A percentile compares a stretch with the other conserved stretches of the same genome.
Evolutionary conservation across 2,329 filamentous ascomycete genomes (phyloP).

Genomic region (Ilyonectria robusta): DNA sequence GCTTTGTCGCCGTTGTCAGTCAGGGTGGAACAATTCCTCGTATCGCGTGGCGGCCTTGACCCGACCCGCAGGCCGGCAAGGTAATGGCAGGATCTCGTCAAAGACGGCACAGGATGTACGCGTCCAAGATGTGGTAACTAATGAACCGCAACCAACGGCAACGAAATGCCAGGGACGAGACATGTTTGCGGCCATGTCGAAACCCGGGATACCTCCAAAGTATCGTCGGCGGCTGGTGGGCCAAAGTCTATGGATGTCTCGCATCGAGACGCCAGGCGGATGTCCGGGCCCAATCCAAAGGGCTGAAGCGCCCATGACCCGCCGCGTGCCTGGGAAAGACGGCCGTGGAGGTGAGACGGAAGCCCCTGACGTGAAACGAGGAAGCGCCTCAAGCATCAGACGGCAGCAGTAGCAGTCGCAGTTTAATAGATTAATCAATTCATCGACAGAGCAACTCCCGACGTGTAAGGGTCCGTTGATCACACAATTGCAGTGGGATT

Average conservation of each 20-base stretch:
- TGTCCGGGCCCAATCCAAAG: slow-evolving; percentile 33
- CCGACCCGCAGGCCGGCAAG: slow-evolving; percentile 16
- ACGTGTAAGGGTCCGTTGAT: not conserved
- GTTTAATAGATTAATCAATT: slow-evolving; percentile 12
- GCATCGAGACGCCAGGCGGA: slow-evolving; percentile 29
- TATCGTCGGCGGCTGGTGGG: slow-evolving; percentile 10
- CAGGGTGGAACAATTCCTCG: slow-evolving; percentile 29
- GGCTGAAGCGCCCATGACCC: slow-evolving; percentile 30
- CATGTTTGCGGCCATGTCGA: slow-evolving; percentile 15
- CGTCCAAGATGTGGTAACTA: slow-evolving; percentile 1
- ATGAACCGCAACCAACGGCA: not conserved
- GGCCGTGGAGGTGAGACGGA: slow-evolving; percentile 31
- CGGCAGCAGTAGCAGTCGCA: slow-evolving; percentile 3
- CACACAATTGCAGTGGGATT: slow-evolving; percentile 6
- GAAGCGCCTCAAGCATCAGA: slow-evolving; percentile 7
- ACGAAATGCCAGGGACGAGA: slow-evolving; percentile 13
- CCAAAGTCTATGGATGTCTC: slow-evolving; percentile 37
- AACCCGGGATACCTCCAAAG: slow-evolving; percentile 11
- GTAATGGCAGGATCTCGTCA: slow-evolving; percentile 11
- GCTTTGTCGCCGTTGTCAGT: slow-evolving; percentile 15
- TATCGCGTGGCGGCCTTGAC: slow-evolving; percentile 28
- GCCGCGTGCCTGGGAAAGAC: slow-evolving; percentile 30
- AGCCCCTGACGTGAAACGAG: slow-evolving; percentile 25
- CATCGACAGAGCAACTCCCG: not conserved
- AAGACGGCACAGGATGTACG: slow-evolving; percentile 1